These are phyloP conservation scores for Lentinus brumalis DNA, from an alignment of 768 basidiomycete genomes.

Conservation along the genomic window DNA sequence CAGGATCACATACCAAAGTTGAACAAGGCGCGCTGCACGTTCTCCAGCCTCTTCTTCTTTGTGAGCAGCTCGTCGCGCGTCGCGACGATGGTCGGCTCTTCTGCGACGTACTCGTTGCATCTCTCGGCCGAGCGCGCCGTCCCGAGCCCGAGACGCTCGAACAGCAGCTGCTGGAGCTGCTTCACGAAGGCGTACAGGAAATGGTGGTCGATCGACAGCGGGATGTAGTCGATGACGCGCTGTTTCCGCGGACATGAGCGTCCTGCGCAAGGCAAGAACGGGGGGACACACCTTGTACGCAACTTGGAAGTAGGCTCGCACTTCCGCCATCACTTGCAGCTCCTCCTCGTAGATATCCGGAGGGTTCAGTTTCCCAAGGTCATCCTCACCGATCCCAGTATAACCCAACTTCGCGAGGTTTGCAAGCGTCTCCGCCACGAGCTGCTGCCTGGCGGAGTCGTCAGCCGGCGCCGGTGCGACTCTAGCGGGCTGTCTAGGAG, in stretches of 20 bases:
- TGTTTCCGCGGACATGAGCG: constrained; percentile 21
- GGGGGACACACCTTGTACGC: constrained; percentile 45
- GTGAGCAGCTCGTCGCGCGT: constrained; percentile 38
- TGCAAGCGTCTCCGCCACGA: constrained; percentile 37
- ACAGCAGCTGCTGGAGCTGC: constrained; percentile 36
- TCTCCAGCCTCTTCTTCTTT: constrained; percentile 39
- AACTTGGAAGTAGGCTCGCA: constrained; percentile 67
- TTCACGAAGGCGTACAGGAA: constrained; percentile 37
- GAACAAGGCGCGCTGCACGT: constrained; percentile 41
- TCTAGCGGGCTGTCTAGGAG: neutral
- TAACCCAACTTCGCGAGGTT: constrained; percentile 44
- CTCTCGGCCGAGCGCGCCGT: constrained; percentile 35
- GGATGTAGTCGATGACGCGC: constrained; percentile 58
- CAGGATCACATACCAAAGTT: constrained; percentile 28
- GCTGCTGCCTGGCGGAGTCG: constrained; percentile 15
- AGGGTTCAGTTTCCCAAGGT: constrained; percentile 51
- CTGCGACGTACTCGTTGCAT: constrained; percentile 46
- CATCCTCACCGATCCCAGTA: constrained; percentile 35
- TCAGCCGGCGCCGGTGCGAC: neutral
- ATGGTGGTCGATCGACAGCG: constrained; percentile 54
- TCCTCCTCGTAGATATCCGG: constrained; percentile 56
- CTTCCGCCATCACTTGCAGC: constrained; percentile 67
- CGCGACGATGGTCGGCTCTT: constrained; percentile 42
- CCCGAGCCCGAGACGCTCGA: constrained; percentile 40
- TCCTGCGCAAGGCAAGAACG: neutral